These are phyloP conservation scores for Vanrija pseudolonga DNA, from an alignment of 1,284 basidiomycete species.

Conservation along the genomic window DNA sequence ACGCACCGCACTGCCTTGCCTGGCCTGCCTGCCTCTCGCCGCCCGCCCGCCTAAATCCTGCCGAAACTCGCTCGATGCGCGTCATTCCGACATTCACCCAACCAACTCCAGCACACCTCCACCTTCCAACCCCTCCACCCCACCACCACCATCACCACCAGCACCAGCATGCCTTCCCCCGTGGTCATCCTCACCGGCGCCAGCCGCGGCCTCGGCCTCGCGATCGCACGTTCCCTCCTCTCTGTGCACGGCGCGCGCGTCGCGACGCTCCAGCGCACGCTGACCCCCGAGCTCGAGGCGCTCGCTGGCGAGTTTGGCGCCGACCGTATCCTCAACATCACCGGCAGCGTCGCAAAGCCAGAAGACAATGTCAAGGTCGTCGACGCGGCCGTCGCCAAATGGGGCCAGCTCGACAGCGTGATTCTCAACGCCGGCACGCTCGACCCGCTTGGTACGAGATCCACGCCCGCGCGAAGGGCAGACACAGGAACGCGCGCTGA, in stretches of 20 bases:
- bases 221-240: constrained; percentile 50
- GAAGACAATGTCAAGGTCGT: constrained; percentile 41
- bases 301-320: constrained; percentile 37
- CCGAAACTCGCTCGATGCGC: too few species aligned
- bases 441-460: constrained; percentile 42
- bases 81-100: too few species aligned
- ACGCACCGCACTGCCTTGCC: too few species aligned
- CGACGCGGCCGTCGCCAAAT: constrained; percentile 46
- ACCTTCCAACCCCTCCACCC: too few species aligned
- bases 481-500: background rate
- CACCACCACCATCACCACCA: background rate
- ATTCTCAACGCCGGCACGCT: constrained; percentile 55
- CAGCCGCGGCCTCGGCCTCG: constrained; percentile 54
- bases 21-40: too few species aligned
- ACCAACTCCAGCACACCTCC: too few species aligned
- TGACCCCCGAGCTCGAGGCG: constrained; percentile 46
- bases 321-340: constrained; percentile 21
- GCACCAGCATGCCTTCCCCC: constrained; percentile 17
- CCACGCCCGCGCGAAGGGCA: background rate
- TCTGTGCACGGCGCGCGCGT: constrained; percentile 46
- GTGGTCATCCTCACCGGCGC: constrained; percentile 47
- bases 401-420: constrained; percentile 51
- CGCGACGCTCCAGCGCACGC: constrained; percentile 52
- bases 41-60: too few species aligned
- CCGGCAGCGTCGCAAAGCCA: constrained; percentile 51